phyloP scores from a whole-genome alignment of 2,329 filamentous ascomycete species.

The Botrytis medusae region DNA sequence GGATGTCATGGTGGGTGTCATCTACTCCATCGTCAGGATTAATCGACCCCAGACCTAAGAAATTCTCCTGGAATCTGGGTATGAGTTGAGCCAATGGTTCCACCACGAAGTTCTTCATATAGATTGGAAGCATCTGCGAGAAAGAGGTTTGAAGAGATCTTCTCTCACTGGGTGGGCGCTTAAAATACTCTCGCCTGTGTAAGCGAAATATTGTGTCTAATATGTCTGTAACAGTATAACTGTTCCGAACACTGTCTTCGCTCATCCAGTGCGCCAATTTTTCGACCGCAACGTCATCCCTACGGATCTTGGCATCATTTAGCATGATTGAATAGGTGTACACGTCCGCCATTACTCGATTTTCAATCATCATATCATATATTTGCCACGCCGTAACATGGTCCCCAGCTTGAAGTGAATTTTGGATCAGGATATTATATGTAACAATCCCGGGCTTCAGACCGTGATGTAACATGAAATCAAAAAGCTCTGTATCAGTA shows the following conservation, averaged over 20 bases:
- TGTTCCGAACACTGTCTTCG: conserved; percentile 48
- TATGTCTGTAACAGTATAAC: conserved; percentile 51
- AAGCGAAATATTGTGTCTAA: conserved; percentile 38
- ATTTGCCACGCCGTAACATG: conserved; percentile 63
- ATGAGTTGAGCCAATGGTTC: conserved; percentile 37
- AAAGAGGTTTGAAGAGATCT: conserved; percentile 29
- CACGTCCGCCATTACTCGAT: conserved; percentile 61
- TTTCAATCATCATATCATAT: conserved; percentile 59
- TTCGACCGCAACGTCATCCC: conserved; percentile 48
- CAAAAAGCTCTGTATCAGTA: conserved; percentile 55
- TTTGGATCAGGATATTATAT: conserved; percentile 68
- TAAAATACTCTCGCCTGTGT: conserved; percentile 13
- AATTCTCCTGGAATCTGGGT: conserved; percentile 30
- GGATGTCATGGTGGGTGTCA: background rate
- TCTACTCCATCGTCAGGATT: background rate
- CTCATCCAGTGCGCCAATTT: conserved; percentile 56
- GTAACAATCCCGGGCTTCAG: conserved; percentile 61
- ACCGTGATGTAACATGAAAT: conserved; percentile 58
- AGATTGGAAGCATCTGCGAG: conserved; percentile 38
- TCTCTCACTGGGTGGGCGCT: background rate
- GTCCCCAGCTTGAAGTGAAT: conserved; percentile 66
- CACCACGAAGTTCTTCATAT: conserved; percentile 38
- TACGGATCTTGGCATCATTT: conserved; percentile 61
- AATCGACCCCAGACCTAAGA: background rate
- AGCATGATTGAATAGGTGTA: conserved; percentile 70